These are phyloP conservation scores for Conoideocrella luteorostrata DNA, from an alignment of 2,329 filamentous ascomycete genomes.

Conservation along the genomic window DNA sequence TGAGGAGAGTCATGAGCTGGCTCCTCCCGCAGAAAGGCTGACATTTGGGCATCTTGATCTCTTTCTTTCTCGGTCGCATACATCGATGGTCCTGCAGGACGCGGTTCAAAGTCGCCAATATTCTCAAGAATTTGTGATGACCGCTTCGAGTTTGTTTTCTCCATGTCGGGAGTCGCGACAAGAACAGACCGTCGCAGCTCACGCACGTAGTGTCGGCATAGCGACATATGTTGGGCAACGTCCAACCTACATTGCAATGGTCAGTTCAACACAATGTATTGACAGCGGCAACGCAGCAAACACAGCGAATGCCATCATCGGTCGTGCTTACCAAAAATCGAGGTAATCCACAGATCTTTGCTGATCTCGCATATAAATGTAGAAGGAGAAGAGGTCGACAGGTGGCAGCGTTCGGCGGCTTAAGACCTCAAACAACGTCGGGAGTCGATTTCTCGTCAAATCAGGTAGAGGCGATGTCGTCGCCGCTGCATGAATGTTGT, in stretches of 20 bases:
- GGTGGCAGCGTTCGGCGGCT: constrained; percentile 90
- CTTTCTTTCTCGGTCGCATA: constrained; percentile 64
- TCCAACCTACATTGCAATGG: constrained; percentile 66
- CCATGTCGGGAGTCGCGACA: constrained; percentile 84
- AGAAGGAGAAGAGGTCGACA: constrained; percentile 96
- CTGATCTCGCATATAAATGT: constrained; percentile 99
- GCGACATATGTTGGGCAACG: constrained; percentile 97
- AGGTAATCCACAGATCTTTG: constrained; percentile 96
- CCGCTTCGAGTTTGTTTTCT: constrained; percentile 72
- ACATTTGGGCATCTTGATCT: constrained; percentile 83
- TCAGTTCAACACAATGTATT: constrained; percentile 9
- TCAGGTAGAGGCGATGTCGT: constrained; percentile 53
- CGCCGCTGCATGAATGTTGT: constrained; percentile 19
- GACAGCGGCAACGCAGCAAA: no score
- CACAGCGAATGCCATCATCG: neutral
- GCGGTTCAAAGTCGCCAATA: constrained; percentile 59
- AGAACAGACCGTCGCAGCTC: constrained; percentile 90
- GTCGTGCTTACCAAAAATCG: constrained; percentile 77
- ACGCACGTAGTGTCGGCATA: constrained; percentile 94
- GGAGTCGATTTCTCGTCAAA: constrained; percentile 71
- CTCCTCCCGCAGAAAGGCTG: constrained; percentile 75
- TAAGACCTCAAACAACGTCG: constrained; percentile 91
- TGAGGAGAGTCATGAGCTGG: constrained; percentile 49
- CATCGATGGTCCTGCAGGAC: constrained; percentile 54
- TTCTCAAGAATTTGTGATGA: constrained; percentile 75